A percentile compares a stretch with the other conserved stretches of the same genome.
Evolutionary conservation across 1,284 basidiomycete genomes (phyloP).

Genomic region (Microbotryum violaceum): DNA sequence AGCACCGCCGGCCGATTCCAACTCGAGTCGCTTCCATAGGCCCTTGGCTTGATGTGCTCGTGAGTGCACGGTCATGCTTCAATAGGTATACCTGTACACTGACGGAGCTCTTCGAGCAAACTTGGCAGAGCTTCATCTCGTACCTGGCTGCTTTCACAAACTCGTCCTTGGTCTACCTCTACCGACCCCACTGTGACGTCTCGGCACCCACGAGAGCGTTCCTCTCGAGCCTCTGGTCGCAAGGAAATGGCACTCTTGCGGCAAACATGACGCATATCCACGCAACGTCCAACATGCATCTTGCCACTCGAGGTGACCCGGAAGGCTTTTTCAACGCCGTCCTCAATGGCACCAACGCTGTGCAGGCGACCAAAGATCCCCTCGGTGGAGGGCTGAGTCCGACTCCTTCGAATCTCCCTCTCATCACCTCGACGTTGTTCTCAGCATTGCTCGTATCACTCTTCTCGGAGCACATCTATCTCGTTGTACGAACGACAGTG

Average conservation of each 20-base stretch:
- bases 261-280: not conserved
- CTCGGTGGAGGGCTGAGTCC: constrained; percentile 7
- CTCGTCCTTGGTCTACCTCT: constrained; percentile 75
- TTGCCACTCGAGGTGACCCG: not conserved
- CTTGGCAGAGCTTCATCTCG: constrained; percentile 57
- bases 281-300: not conserved
- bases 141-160: constrained; percentile 82
- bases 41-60: constrained; percentile 82
- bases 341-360: constrained; percentile 1
- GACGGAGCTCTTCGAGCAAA: constrained; percentile 30
- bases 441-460: constrained; percentile 67
- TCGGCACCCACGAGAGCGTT: constrained; percentile 5
- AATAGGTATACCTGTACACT: not conserved
- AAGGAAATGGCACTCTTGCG: constrained; percentile 12
- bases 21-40: constrained; percentile 82
- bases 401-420: constrained; percentile 1
- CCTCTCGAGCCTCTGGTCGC: constrained; percentile 8
- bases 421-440: constrained; percentile 42
- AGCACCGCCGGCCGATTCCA: constrained; percentile 77
- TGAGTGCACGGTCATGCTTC: constrained; percentile 28
- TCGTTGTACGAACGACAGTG: constrained; percentile 46
- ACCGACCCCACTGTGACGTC: constrained; percentile 46
- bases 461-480: constrained; percentile 69
- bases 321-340: constrained; percentile 10
- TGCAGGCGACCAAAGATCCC: constrained; percentile 4